Conservation (phyloP, 2,329 filamentous ascomycete species). For the Xylariomycetidae sp. region DNA sequence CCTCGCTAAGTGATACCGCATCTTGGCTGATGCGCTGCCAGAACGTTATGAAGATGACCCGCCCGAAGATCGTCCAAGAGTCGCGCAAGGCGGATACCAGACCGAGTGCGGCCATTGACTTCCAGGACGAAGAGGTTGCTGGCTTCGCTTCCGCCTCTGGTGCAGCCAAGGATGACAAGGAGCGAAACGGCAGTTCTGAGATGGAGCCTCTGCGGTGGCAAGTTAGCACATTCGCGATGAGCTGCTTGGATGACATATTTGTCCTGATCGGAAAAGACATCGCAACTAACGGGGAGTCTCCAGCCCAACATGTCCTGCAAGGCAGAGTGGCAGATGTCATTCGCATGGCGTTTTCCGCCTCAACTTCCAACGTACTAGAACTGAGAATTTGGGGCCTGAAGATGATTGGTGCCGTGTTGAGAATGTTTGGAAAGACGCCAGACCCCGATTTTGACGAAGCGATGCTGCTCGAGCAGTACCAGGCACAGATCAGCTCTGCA, state of each 20-base stretch:
- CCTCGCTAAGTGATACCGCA: constrained; percentile 71
- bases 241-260: constrained; percentile 80
- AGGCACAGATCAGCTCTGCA: constrained; percentile 95
- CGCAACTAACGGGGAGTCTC: constrained; percentile 70
- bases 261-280: constrained; percentile 73
- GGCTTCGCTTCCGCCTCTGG: constrained; percentile 79
- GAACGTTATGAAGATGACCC: constrained; percentile 81
- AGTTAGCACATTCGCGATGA: constrained; percentile 89
- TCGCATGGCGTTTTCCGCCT: constrained; percentile 94
- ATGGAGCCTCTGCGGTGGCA: constrained; percentile 95
- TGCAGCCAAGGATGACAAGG: constrained; percentile 48
- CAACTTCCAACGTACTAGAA: constrained; percentile 86
- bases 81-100: constrained; percentile 40
- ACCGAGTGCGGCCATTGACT: constrained; percentile 59
- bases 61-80: constrained; percentile 58
- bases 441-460: constrained; percentile 98
- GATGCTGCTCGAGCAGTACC: constrained; percentile 94
- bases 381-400: constrained; percentile 86
- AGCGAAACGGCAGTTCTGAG: constrained; percentile 48
- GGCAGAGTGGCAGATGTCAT: constrained; percentile 86
- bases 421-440: constrained; percentile 91
- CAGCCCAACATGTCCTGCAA: constrained; percentile 74
- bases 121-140: constrained; percentile 94
- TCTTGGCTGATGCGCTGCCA: constrained; percentile 90
- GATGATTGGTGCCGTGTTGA: constrained; percentile 88